Percentiles rank a stretch among this genome's conserved stretches.
phyloP scores from a whole-genome alignment of 192 early-diverging fungal genomes.

The Rhizophagus prolifer region DNA sequence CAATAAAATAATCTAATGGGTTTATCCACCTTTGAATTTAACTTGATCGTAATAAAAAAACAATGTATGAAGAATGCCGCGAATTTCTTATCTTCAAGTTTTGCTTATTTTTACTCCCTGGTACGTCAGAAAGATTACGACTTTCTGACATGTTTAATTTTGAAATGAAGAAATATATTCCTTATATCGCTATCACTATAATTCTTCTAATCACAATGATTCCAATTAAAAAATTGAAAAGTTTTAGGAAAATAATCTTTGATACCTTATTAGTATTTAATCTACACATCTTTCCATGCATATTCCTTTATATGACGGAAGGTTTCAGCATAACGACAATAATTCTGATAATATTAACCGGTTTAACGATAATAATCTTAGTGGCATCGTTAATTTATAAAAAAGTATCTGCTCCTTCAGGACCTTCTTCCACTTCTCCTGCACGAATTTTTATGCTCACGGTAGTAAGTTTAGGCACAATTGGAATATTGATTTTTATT shows the following conservation, averaged over 20 bases:
- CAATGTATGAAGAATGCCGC: no score
- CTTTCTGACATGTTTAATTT: constrained; percentile 26
- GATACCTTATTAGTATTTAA: neutral
- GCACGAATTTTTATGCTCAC: no score
- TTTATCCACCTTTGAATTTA: no score
- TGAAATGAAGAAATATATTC: constrained; percentile 17
- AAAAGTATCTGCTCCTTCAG: no score
- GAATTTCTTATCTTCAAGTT: no score
- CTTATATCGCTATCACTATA: constrained; percentile 12
- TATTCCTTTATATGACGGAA: constrained; percentile 11
- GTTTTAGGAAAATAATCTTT: neutral
- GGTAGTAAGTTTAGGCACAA: no score
- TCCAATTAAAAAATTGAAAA: neutral
- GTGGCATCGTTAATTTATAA: neutral
- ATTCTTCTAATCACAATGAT: constrained; percentile 3
- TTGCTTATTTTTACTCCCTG: no score
- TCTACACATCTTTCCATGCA: neutral
- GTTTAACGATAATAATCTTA: neutral
- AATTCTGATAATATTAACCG: neutral
- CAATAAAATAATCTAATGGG: no score
- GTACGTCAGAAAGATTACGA: no score
- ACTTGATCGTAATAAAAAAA: no score
- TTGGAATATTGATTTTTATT: no score
- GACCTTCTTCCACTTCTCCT: no score
- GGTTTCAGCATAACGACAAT: constrained; percentile 6